phyloP scores from a whole-genome alignment of 164 flowering plant genomes.

The Aristolochia fimbriata region DNA sequence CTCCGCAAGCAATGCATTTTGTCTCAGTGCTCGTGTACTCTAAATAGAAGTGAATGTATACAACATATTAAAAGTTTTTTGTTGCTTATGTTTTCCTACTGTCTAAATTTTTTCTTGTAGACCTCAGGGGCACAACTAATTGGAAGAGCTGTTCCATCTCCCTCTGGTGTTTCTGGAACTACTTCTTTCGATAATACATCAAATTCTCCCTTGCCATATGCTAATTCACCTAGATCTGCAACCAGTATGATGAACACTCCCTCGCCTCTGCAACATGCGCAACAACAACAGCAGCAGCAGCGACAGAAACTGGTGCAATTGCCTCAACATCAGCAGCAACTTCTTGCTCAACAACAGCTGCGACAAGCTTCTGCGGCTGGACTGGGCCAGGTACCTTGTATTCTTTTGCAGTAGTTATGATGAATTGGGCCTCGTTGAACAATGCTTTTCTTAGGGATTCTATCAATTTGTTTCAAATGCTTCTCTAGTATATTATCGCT shows the following conservation, averaged over 20 bases:
- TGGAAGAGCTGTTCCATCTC: constrained; percentile 88
- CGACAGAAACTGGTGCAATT: constrained; percentile 62
- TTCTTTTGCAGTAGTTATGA: not conserved
- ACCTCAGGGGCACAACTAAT: constrained; percentile 61
- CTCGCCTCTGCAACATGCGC: constrained; percentile 89
- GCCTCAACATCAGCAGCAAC: constrained; percentile 72
- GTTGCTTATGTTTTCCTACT: not conserved
- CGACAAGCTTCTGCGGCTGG: constrained; percentile 67
- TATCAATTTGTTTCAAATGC: too few species aligned
- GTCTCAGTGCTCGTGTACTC: too few species aligned
- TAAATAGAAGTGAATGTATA: too few species aligned
- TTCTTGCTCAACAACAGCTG: constrained; percentile 76
- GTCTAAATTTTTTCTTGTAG: constrained; percentile 20
- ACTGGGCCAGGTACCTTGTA: constrained; percentile 49
- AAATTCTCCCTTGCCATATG: constrained; percentile 77
- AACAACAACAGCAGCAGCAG: constrained; percentile 55
- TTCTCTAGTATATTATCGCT: too few species aligned
- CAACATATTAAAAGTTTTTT: too few species aligned
- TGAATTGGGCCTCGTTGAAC: not conserved
- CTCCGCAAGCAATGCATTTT: too few species aligned
- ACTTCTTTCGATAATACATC: constrained; percentile 64
- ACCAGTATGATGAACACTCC: constrained; percentile 79
- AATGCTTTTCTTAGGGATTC: not conserved
- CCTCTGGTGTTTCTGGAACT: constrained; percentile 48
- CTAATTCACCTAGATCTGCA: constrained; percentile 89